Conservation (phyloP, 495 filamentous ascomycete species). For the Friedmanniomyces endolithicus region DNA sequence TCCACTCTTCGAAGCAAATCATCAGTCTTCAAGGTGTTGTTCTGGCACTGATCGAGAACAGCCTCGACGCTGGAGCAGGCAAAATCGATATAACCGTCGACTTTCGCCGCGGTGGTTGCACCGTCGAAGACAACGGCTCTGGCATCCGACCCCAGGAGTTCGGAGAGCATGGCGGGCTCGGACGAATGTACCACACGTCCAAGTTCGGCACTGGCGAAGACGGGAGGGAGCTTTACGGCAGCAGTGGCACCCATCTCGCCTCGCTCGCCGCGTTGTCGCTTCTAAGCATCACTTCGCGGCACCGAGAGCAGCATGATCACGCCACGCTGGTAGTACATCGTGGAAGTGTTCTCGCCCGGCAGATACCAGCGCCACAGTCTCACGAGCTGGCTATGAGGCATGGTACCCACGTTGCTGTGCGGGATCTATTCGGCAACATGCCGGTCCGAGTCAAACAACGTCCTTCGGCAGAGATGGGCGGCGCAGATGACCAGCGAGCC, state of each 20-base stretch:
- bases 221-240: conserved; percentile 42
- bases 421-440: conserved; percentile 89
- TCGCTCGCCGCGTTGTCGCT: conserved; percentile 67
- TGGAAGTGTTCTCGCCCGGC: conserved; percentile 53
- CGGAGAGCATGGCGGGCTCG: conserved; percentile 53
- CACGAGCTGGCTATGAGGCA: conserved; percentile 45
- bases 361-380: conserved; percentile 50
- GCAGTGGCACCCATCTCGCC: conserved; percentile 61
- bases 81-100: conserved; percentile 63
- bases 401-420: conserved; percentile 69
- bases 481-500: conserved; percentile 49
- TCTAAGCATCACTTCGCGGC: conserved; percentile 67
- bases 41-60: conserved; percentile 68
- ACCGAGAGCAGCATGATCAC: conserved; percentile 46
- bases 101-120: conserved; percentile 62
- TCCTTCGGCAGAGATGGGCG: conserved; percentile 35
- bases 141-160: conserved; percentile 71
- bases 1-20: conserved; percentile 73
- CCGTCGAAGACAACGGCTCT: conserved; percentile 75
- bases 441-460: conserved; percentile 89
- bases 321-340: conserved; percentile 63
- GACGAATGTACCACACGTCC: conserved; percentile 69
- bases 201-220: conserved; percentile 38
- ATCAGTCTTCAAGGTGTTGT: conserved; percentile 62
- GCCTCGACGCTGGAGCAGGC: conserved; percentile 66